phyloP scores from a whole-genome alignment of 441 rosid species.

The Populus trichocarpa region DNA sequence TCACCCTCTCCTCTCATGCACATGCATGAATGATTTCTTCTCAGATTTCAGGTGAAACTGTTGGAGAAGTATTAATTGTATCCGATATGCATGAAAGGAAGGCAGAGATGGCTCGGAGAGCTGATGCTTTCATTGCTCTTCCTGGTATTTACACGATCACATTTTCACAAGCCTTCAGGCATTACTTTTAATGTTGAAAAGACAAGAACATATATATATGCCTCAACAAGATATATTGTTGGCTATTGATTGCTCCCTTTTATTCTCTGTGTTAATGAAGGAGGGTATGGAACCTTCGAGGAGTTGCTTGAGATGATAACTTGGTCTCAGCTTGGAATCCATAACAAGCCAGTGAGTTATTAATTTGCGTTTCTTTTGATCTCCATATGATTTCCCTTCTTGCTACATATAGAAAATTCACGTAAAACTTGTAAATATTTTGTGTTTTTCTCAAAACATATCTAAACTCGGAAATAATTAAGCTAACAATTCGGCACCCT shows the following conservation, averaged over 20 bases:
- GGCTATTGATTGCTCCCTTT: neutral
- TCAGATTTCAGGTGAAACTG: conserved; percentile 34
- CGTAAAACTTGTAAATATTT: no score
- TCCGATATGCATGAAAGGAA: conserved; percentile 47
- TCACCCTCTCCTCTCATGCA: neutral
- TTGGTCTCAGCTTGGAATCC: conserved; percentile 53
- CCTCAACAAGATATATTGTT: neutral
- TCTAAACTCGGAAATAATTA: no score
- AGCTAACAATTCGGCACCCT: no score
- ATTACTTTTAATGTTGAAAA: neutral
- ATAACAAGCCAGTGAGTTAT: conserved; percentile 39
- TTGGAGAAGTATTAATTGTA: conserved; percentile 34
- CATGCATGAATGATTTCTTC: neutral
- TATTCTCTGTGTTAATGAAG: conserved; percentile 13
- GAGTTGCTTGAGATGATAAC: conserved; percentile 51
- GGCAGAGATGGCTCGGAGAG: conserved; percentile 41
- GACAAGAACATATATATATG: neutral
- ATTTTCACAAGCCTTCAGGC: neutral
- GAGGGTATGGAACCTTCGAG: conserved; percentile 55
- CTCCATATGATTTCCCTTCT: neutral
- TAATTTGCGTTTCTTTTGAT: neutral
- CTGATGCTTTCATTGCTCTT: conserved; percentile 47
- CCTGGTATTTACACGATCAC: conserved; percentile 26
- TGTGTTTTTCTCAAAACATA: no score
- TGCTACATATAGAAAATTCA: no score